Evolutionary conservation across 306 rosid genomes (phyloP), one percentile per base, ranked within the genome.

Genomic region (Begonia loranthoides): DNA sequence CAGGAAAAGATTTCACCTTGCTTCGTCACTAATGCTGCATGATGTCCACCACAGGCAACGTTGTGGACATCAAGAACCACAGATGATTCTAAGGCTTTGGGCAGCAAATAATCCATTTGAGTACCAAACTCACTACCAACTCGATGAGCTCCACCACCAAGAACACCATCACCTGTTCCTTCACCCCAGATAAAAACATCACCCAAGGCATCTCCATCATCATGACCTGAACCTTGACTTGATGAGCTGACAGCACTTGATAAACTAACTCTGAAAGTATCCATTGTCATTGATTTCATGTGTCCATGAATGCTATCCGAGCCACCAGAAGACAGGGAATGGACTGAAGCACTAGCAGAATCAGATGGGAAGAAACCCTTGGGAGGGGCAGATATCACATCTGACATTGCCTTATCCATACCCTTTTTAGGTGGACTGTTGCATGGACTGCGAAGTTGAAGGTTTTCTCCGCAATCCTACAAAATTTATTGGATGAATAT

Each of bases 221-320:
- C 99, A 60, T 82, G 89, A 66, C 99, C 99, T 70, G 99, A 90
- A 63, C 99, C 99, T 74, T 90, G 99, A 74, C 99, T 90, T 56
- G 99, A 85, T 56, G 99, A 82, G 78, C 99, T 90, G 56, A 90
- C 94, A 54, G 94, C 92, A 80, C 99, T 86, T 15, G 99, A 90
- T 61, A 90, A 79, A 74, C 95, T 86, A 70, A 86, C 94, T 77
- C 99, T 78, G 74, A 80, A 78, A 78, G 99, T 92, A 80, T 90
- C 99, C 92, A 85, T 80, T 48, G 81, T 69, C 84, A 76, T 78
- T 50, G 87, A 60, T 77, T 78, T 85, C 94, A 85, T 78, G 60
- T 78, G 95, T 51, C 95, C 95, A 63, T 80, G 99, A 69, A 86
- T 68, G 48, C 88, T 78, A 59, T 90, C 99, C n/a, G 99, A 90